These are phyloP conservation scores for Cafeteria roenbergensis DNA, from an alignment of 108 stramenopile genomes.

Conservation along the genomic window DNA sequence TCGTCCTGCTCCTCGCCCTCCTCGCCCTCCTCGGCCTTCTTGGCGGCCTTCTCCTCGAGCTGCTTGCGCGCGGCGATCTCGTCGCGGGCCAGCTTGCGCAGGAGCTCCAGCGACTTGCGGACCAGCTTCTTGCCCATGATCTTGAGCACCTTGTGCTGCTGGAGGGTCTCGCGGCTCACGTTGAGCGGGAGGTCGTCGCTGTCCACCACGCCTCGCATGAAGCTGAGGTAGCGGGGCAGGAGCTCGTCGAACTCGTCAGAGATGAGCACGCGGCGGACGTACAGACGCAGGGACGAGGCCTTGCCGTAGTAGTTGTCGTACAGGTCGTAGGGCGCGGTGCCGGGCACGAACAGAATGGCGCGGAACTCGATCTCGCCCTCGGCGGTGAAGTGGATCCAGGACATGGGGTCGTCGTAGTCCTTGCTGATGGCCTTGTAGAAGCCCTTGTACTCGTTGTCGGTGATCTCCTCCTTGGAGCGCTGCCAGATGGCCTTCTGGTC, in stretches of 20 bases:
- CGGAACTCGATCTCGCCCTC: slow-evolving; percentile 99
- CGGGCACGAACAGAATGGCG: slow-evolving; percentile 82
- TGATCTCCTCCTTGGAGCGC: slow-evolving; percentile 78
- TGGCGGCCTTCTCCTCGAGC: slow-evolving; percentile 5
- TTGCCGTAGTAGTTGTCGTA: slow-evolving; percentile 51
- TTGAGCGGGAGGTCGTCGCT: slow-evolving; percentile 98
- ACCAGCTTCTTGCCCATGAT: slow-evolving; percentile 99
- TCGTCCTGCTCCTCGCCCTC: slow-evolving; percentile 41
- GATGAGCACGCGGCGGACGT: slow-evolving; percentile 96
- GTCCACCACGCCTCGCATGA: slow-evolving; percentile 93
- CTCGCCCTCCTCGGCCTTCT: slow-evolving; percentile 26
- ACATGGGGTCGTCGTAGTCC: slow-evolving; percentile 50
- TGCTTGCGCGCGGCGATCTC: slow-evolving; percentile 12
- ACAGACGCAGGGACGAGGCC: slow-evolving; percentile 53
- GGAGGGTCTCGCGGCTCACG: slow-evolving; percentile 96
- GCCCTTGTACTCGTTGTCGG: slow-evolving; percentile 90
- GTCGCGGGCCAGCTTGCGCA: slow-evolving; percentile 61
- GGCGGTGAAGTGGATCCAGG: slow-evolving; percentile 95
- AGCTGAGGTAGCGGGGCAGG: slow-evolving; percentile 81
- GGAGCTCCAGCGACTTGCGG: slow-evolving; percentile 88
- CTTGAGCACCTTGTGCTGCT: slow-evolving; percentile 78
- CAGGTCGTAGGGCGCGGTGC: slow-evolving; percentile 41
- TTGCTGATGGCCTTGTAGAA: slow-evolving; percentile 68
- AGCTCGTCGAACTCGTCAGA: slow-evolving; percentile 89
- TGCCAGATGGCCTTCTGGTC: slow-evolving; percentile 91